Evolutionary conservation across 176 grass and related monocot genomes (phyloP).

Genomic region (Oryza rufipogon): DNA sequence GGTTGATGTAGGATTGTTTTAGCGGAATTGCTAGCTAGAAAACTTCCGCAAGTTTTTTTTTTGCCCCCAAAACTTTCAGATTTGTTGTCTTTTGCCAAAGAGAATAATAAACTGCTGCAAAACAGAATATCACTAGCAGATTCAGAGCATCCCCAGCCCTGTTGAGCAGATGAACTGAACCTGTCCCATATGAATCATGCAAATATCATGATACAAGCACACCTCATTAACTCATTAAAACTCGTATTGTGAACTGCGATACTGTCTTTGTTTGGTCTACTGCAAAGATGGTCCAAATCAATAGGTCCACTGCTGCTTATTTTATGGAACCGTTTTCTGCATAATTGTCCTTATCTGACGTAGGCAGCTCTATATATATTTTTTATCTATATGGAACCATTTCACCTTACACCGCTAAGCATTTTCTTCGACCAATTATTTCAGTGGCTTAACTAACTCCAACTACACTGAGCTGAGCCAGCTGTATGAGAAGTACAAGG

Average conservation of each 20-base stretch:
- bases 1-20: neutral
- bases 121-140: neutral
- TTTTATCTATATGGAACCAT: neutral
- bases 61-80: too few species aligned
- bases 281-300: neutral
- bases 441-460: conserved; percentile 89
- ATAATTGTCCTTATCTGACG: conserved; percentile 15
- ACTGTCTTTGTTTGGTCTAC: neutral
- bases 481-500: conserved; percentile 90
- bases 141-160: neutral
- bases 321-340: conserved; percentile 4
- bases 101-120: neutral
- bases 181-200: neutral
- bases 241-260: neutral
- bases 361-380: neutral
- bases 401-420: conserved; percentile 33
- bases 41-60: too few species aligned
- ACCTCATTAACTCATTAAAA: neutral
- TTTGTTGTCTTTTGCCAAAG: neutral
- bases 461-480: conserved; percentile 90
- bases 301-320: neutral
- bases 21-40: too few species aligned
- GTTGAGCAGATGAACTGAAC: neutral
- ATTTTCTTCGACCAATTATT: conserved; percentile 33
- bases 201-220: neutral